These are phyloP conservation scores for Amphirosellinia nigrospora DNA, from an alignment of 495 filamentous ascomycete species.

Conservation along the genomic window DNA sequence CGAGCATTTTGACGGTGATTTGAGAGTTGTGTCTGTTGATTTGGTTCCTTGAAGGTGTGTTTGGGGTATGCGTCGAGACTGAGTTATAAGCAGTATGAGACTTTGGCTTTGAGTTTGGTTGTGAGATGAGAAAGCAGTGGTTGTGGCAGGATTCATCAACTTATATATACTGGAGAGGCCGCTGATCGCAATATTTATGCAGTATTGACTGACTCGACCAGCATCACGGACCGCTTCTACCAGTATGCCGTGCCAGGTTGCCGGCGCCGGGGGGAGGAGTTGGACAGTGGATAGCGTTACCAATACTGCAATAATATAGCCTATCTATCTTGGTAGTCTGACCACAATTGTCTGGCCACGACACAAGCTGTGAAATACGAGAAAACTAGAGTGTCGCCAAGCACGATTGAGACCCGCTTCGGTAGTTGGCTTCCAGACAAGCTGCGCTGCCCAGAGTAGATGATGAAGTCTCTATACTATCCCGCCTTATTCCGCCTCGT, in stretches of 20 bases:
- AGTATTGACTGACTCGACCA: no score
- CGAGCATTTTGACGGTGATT: constrained; percentile 9
- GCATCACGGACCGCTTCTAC: neutral
- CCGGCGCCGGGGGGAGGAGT: neutral
- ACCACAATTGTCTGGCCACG: neutral
- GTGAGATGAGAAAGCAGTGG: neutral
- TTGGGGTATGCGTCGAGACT: neutral
- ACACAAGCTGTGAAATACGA: neutral
- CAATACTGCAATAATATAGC: neutral
- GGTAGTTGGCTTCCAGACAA: constrained; percentile 14
- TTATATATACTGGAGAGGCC: constrained; percentile 10
- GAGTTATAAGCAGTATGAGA: neutral
- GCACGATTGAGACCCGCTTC: constrained; percentile 7
- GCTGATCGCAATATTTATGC: no score
- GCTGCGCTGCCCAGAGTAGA: neutral
- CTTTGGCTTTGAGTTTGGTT: neutral
- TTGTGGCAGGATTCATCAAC: neutral
- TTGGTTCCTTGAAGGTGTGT: neutral
- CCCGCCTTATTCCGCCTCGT: neutral
- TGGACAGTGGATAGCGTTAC: neutral
- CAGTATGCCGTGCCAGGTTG: neutral
- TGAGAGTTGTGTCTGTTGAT: neutral
- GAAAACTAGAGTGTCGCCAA: neutral
- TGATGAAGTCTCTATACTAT: neutral
- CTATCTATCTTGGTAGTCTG: neutral